Base-by-base conservation (phyloP, 371 early-diverging fungal species). In the Mortierella sp. region DNA sequence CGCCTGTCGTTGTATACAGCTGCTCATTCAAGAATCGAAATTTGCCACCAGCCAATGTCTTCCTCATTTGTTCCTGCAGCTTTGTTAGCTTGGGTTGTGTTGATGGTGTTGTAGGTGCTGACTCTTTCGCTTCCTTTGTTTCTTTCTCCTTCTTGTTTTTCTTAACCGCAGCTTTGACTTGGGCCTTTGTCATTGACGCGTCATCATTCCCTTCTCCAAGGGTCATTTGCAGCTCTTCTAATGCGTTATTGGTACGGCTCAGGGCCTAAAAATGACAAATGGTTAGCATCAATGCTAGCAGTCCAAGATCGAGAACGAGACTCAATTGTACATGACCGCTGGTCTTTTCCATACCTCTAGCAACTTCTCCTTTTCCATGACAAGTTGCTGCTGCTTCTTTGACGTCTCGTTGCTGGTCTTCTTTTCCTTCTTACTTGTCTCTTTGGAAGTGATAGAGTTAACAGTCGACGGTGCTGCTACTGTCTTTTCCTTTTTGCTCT, bases 11-110 rank as follows among this genome's bases (percentile, higher is more conserved):
- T 7, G 97, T 98, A 80, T 98, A 98, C 9, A 98, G 87, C 49
- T 91, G 82, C 79, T 98, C 99, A 79, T 98, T 98, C 65, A 98
- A 82, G 92, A 92, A 94, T 10, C 98, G 90, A 82, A 98, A 97
- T 56, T 94, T 87, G 14, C 95, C 92, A 14, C 94, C 96, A 2
- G 89, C 90, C 40, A 94, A 82, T 65, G 94, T 92, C 61, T 92
- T 86, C 56, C 89, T 88, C 94, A 96, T 95, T 69, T 92, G 90
- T 48, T 85, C 84, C 67, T 93, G 95, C n/a, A 95, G 79, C 17
- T 84, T 80, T 8, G 91, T 88, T 40, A 91, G 71, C 34, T 83
- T 82, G 21, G 73, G 73, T 34, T 67, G 79, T 41, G 56, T 57
- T 25, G 55, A 31, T 43, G 50, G 21, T 34, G 57, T 37, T 2